phyloP scores from a whole-genome alignment of 371 early-diverging fungal genomes.

The Syncephalastrum monosporum region DNA sequence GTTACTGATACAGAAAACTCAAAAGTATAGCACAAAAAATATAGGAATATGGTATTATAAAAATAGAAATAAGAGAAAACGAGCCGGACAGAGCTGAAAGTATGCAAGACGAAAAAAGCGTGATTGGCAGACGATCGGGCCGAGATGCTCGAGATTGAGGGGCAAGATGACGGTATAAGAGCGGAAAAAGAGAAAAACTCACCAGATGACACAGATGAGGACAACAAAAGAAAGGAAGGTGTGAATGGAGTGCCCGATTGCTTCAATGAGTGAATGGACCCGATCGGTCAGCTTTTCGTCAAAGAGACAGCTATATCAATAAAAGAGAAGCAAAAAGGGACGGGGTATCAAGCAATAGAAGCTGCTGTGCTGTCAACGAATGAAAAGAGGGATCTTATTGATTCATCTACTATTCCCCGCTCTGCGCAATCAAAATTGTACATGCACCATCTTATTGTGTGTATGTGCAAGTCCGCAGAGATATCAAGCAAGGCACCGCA shows the following conservation, averaged over 20 bases:
- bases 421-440: no score
- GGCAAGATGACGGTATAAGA: neutral
- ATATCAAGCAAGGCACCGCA: no score
- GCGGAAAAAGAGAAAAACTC: neutral
- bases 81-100: neutral
- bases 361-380: no score
- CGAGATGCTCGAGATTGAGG: neutral
- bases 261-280: conserved; percentile 4
- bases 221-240: conserved; percentile 1
- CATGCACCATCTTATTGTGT: no score
- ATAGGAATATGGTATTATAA: neutral
- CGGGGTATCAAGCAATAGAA: no score
- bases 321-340: no score
- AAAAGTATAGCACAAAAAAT: neutral
- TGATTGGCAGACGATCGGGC: neutral
- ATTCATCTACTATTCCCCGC: no score
- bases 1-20: neutral
- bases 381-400: no score
- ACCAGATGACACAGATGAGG: neutral
- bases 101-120: no score
- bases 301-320: no score
- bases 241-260: conserved; percentile 1
- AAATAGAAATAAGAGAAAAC: neutral
- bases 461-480: no score
- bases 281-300: conserved; percentile 1